Percentiles rank a stretch among this genome's conserved stretches.
Evolutionary conservation across 495 filamentous ascomycete genomes (phyloP).

Genomic region (Annulohypoxylon moriforme): DNA sequence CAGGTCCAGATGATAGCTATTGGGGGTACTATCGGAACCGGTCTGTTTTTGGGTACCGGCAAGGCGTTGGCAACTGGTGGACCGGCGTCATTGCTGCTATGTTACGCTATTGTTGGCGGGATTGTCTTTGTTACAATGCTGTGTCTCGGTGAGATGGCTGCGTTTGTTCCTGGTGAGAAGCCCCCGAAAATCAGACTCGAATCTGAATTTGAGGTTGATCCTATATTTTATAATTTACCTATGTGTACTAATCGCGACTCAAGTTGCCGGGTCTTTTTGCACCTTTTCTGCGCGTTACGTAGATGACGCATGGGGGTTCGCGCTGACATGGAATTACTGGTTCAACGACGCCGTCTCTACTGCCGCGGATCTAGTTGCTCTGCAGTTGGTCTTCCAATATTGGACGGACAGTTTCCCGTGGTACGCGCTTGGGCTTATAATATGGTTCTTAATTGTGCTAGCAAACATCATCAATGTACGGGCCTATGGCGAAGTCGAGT

Average conservation of each 20-base stretch:
- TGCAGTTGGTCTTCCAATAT: conserved; percentile 72
- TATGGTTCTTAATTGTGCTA: conserved; percentile 69
- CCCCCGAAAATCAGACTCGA: too few relatives aligned
- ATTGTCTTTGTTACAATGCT: conserved; percentile 65
- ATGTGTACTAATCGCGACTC: background rate
- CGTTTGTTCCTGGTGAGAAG: conserved; percentile 64
- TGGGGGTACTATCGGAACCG: conserved; percentile 75
- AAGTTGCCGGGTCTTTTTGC: conserved; percentile 72
- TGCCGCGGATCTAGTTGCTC: conserved; percentile 73
- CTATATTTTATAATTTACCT: background rate
- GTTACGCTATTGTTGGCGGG: conserved; percentile 69
- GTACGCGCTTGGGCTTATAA: conserved; percentile 72
- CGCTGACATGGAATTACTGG: conserved; percentile 69
- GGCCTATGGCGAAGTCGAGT: conserved; percentile 75
- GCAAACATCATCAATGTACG: conserved; percentile 71
- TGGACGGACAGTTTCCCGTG: conserved; percentile 66
- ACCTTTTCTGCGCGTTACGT: conserved; percentile 72
- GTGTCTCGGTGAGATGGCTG: conserved; percentile 68
- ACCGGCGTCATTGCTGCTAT: conserved; percentile 71
- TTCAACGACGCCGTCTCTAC: conserved; percentile 64
- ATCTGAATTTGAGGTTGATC: too few relatives aligned
- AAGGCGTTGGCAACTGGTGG: conserved; percentile 65
- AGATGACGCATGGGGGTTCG: conserved; percentile 72
- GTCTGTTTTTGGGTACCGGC: conserved; percentile 73
- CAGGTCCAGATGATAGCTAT: conserved; percentile 72